Evolutionary conservation across 176 grass and related monocot genomes (phyloP), one percentile per base, ranked within the genome.

Genomic region (Microstegium vimineum): DNA sequence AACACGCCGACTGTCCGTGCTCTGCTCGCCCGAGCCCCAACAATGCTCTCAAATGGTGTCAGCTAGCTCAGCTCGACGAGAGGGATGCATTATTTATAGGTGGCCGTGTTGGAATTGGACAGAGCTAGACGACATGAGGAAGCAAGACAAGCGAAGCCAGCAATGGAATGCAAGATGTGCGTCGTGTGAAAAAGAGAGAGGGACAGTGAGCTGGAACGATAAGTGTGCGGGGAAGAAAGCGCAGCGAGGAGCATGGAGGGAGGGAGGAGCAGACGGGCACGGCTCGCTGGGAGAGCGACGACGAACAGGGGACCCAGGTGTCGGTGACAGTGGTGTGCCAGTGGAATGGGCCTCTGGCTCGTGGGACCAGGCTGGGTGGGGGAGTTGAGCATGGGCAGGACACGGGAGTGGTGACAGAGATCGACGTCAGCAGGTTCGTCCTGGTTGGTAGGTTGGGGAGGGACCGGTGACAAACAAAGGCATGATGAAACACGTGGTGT

Each of bases 181-280:
- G 22, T 57, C n/a, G 52, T 20, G 47, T 41, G 38, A 41, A 45
- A 59, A 4, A 18, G 28, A 41, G 30, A 23, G 52, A 25, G 2
- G 13, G 23, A 15, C 70, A 73, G 8, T 45, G 77, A 81, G 72
- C 20, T 77, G 78, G 88, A 86, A 82, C 86, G 88, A 77, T 85
- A 85, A 82, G 87, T 17, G 62, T 51, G 62, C 38, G 67, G 23
- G 63, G 33, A 52, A 26, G 32, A 41, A 13, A 27, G 34, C 16
- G 22, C 25, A 32, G 40, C 47, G 71, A 33, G 70, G 66, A 20
- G n/a, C 52, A 47, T 45, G 23, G 71, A 15, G 69, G 34, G 37
- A 5, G 1, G 18, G 81, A 80, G 30, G 77, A 85, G 56, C 67
- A 89, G 83, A 77, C 78, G 73, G 66, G 36, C 83, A 86, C 73